Base-by-base conservation (phyloP, 2,329 filamentous ascomycete genomes). In the Rosellinia necatrix region DNA sequence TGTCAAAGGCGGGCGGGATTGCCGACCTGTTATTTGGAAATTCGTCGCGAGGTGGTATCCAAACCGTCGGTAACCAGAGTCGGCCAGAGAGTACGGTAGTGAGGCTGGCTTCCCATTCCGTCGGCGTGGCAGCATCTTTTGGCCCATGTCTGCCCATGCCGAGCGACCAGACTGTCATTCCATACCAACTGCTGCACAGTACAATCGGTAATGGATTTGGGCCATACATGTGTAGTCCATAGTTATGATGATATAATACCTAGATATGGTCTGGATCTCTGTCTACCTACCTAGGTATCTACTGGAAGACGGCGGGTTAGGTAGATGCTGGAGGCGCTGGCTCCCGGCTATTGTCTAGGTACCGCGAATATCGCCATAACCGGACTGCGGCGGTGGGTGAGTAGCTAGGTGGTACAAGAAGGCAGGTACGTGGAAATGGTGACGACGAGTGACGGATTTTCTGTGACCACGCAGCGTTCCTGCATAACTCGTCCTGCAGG, bases 401-500 rank as follows among this genome's bases (percentile, higher is more conserved):
- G n/a, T n/a, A n/a, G n/a, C n/a, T n/a, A n/a, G n/a, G n/a, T n/a
- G n/a, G n/a, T n/a, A n/a, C n/a, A n/a, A n/a, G n/a, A n/a, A n/a
- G n/a, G n/a, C n/a, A n/a, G n/a, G n/a, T n/a, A n/a, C n/a, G n/a
- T n/a, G n/a, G n/a, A n/a, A n/a, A n/a, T n/a, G n/a, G 40, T 42
- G 22, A 42, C 22, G 22, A 52, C 58, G 56, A 53, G 54, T 41
- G 27, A 46, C 37, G n/a, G n/a, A 41, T n/a, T 53, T 52, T 51
- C 56, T 67, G 64, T 64, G 63, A 58, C 59, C 56, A 62, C 63
- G 61, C 61, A 61, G 64, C 59, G 67, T 68, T 65, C 67, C 67
- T 69, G 67, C 67, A 69, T 67, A 61, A 66, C 58, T 56, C 64
- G 56, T 59, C 58, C 61, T 68, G 66, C 65, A 64, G 63, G 67